phyloP scores from a whole-genome alignment of 2,329 filamentous ascomycete species.

The Periconia macrospinosa region DNA sequence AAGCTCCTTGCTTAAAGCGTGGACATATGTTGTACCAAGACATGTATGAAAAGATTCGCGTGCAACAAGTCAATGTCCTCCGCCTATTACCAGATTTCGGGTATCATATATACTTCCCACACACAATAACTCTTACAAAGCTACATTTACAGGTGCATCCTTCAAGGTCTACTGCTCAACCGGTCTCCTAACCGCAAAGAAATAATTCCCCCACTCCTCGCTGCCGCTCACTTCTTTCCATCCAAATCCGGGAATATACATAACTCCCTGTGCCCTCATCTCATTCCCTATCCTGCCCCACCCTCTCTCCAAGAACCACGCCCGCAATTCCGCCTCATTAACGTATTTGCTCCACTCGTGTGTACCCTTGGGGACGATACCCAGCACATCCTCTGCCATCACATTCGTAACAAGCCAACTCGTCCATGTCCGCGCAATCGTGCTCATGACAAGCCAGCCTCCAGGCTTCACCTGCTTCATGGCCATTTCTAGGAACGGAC shows the following conservation, averaged over 20 bases:
- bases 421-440: conserved; percentile 85
- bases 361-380: conserved; percentile 88
- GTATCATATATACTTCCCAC: conserved; percentile 21
- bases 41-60: background rate
- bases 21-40: too few species aligned
- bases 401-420: conserved; percentile 93
- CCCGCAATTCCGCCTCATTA: conserved; percentile 74
- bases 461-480: conserved; percentile 81
- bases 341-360: conserved; percentile 98
- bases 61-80: too few species aligned
- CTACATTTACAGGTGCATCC: background rate
- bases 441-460: conserved; percentile 90
- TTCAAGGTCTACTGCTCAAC: conserved; percentile 1
- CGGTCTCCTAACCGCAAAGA: conserved; percentile 76
- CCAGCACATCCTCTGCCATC: conserved; percentile 82
- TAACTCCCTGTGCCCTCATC: conserved; percentile 71
- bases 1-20: too few species aligned
- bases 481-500: conserved; percentile 71
- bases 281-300: conserved; percentile 42
- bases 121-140: background rate
- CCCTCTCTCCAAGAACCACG: conserved; percentile 47
- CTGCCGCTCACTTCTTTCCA: conserved; percentile 83
- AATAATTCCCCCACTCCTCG: conserved; percentile 92
- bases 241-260: conserved; percentile 87
- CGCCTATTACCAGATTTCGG: conserved; percentile 6